A percentile compares a stretch with the other conserved stretches of the same genome.
These are phyloP conservation scores for Colletotrichum ledebouriae DNA, from an alignment of 2,329 filamentous ascomycete genomes.

Conservation along the genomic window DNA sequence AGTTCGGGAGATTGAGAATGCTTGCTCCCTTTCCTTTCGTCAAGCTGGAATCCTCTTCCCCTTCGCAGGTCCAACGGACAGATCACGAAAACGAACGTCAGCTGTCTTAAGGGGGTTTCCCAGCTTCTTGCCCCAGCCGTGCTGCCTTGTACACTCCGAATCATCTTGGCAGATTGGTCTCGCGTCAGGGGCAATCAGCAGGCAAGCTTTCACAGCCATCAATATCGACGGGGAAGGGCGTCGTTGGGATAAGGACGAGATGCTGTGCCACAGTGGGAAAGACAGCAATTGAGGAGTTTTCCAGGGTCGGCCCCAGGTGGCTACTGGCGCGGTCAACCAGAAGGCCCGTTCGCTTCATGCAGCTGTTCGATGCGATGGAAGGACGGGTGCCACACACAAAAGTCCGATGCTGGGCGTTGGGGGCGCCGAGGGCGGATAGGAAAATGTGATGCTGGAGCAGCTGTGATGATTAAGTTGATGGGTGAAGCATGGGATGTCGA, in stretches of 20 bases:
- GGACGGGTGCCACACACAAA: slow-evolving; percentile 20
- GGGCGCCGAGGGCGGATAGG: slow-evolving; percentile 7
- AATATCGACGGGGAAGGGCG: slow-evolving; percentile 3
- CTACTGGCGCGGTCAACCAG: slow-evolving; percentile 29
- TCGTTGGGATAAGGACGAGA: background rate
- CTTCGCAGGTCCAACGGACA: slow-evolving; percentile 22
- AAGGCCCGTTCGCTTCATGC: slow-evolving; percentile 37
- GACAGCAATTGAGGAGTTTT: slow-evolving; percentile 1
- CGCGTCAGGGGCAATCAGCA: slow-evolving; percentile 26
- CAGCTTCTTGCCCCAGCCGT: slow-evolving; percentile 34
- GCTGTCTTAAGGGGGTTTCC: slow-evolving; percentile 40
- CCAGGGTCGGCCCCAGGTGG: slow-evolving; percentile 30
- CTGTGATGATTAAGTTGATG: slow-evolving; percentile 24
- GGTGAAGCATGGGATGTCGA: slow-evolving; percentile 27
- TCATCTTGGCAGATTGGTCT: slow-evolving; percentile 25
- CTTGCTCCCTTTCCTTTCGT: slow-evolving; percentile 35
- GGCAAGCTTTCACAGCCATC: slow-evolving; percentile 18
- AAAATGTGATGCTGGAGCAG: background rate
- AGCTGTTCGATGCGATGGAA: slow-evolving; percentile 28
- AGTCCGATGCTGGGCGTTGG: slow-evolving; percentile 9
- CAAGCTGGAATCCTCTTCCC: slow-evolving; percentile 14
- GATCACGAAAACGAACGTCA: slow-evolving; percentile 40
- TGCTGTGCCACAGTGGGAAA: slow-evolving; percentile 30
- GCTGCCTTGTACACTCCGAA: slow-evolving; percentile 25
- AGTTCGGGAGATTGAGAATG: slow-evolving; percentile 20